phyloP scores from a whole-genome alignment of 352 stramenopile genomes.

The Globisporangium okanoganense region DNA sequence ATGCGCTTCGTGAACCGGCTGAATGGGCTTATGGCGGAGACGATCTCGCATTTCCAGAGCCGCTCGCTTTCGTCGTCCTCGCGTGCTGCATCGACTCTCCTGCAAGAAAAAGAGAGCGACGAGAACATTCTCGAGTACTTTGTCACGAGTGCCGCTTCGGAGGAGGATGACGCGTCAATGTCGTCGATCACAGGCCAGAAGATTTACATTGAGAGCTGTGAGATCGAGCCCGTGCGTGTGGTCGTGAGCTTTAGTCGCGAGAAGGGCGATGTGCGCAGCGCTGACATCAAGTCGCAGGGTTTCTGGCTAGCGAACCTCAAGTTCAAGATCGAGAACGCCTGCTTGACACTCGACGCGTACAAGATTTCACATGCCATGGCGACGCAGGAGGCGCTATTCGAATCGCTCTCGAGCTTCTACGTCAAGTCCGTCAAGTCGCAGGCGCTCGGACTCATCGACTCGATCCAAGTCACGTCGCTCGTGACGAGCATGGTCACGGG shows the following conservation, averaged over 20 bases:
- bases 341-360: conserved; percentile 67
- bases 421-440: conserved; percentile 81
- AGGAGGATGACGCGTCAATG: conserved; percentile 57
- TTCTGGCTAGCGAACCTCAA: conserved; percentile 85
- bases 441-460: conserved; percentile 77
- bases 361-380: conserved; percentile 61
- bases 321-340: conserved; percentile 85
- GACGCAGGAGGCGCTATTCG: conserved; percentile 69
- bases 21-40: conserved; percentile 54
- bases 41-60: conserved; percentile 62
- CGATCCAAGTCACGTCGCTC: conserved; percentile 81
- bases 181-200: conserved; percentile 72
- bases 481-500: conserved; percentile 79
- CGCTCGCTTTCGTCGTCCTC: conserved; percentile 52
- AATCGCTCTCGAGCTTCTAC: conserved; percentile 67
- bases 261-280: conserved; percentile 43
- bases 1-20: conserved; percentile 81
- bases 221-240: conserved; percentile 68
- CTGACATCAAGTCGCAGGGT: conserved; percentile 20
- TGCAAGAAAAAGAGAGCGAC: conserved; percentile 28
- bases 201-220: conserved; percentile 66
- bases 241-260: conserved; percentile 77
- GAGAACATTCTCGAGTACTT: conserved; percentile 73
- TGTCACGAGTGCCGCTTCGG: conserved; percentile 24
- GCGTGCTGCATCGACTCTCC: conserved; percentile 23